These are phyloP conservation scores for Exophiala phaeomuriformis DNA, from an alignment of 2,329 filamentous ascomycete species.

Conservation along the genomic window DNA sequence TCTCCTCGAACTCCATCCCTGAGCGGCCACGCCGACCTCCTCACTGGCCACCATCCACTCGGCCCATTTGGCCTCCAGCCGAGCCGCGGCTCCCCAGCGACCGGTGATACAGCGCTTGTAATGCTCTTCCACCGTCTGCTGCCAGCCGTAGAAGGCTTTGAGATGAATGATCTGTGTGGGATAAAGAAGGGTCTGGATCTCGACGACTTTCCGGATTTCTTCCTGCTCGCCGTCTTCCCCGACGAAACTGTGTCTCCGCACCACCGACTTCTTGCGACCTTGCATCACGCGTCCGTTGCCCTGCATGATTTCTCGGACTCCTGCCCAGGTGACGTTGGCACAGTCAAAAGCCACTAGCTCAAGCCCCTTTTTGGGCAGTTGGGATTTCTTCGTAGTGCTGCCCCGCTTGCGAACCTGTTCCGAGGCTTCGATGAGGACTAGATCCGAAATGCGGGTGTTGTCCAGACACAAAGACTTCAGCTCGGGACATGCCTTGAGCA, in stretches of 20 bases:
- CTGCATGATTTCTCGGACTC: slow-evolving; percentile 76
- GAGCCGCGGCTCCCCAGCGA: slow-evolving; percentile 63
- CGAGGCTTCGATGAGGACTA: slow-evolving; percentile 77
- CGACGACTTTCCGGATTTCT: slow-evolving; percentile 18
- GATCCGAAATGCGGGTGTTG: slow-evolving; percentile 83
- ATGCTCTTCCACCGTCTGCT: slow-evolving; percentile 91
- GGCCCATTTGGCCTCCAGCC: slow-evolving; percentile 86
- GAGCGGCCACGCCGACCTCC: slow-evolving; percentile 60
- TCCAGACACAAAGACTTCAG: slow-evolving; percentile 76
- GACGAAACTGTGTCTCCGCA: slow-evolving; percentile 10
- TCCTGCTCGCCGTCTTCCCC: slow-evolving; percentile 15
- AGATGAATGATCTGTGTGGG: slow-evolving; percentile 74
- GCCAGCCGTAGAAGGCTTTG: slow-evolving; percentile 93
- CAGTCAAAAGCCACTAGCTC: slow-evolving; percentile 85
- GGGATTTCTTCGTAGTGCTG: slow-evolving; percentile 38
- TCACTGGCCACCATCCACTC: slow-evolving; percentile 90
- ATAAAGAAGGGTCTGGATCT: slow-evolving; percentile 44
- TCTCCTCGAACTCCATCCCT: slow-evolving; percentile 56
- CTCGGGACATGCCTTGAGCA: slow-evolving; percentile 66
- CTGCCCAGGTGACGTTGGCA: slow-evolving; percentile 84
- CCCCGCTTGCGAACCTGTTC: slow-evolving; percentile 65
- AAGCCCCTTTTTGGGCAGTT: slow-evolving; percentile 55
- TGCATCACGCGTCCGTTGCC: slow-evolving; percentile 66
- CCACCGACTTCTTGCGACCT: slow-evolving; percentile 23
- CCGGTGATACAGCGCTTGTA: slow-evolving; percentile 74